Base-by-base conservation (phyloP, 371 early-diverging fungal species). In the Rhizopus stolonifer region DNA sequence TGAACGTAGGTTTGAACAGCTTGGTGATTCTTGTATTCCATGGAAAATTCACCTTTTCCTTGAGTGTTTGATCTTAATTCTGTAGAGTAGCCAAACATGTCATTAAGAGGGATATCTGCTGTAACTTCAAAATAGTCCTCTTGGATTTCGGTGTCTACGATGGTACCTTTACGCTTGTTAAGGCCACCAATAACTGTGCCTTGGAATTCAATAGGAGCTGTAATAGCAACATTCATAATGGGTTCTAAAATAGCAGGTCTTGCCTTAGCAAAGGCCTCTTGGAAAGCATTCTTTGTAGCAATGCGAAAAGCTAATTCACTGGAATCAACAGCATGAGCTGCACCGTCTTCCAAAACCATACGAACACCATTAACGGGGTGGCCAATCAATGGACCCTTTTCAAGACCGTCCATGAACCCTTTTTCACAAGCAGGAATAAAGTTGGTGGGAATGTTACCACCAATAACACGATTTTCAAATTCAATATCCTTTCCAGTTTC, bases 21-120 rank as follows among this genome's bases (percentile, higher is more conserved):
- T 47, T 79, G 76, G 72, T 98, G 96, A 39, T 83, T 75, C 77
- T 89, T 86, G 81, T 96, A 96, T 78, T 94, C 96, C 99, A 98
- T 98, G 46, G 91, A 77, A 79, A 95, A 98, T 79, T 97, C 97
- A 46, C 99, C 99, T 84, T 97, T 98, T 58, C 99, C 98, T 60
- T 95, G 92, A 21, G 96, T 95, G 46, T 89, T 83, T 21, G 92
- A 89, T 53, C 99, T 84, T 58, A 98, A 80, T 70, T 97, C 97
- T 13, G 94, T 92, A 29, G 31, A 29, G 31, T 29, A 29, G 4
- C 31, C 4, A 29, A 29, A 29, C 31, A 4, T 29, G 10, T 29
- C 31, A 29, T 7, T 29, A 29, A 98, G 68, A 6, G 96, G 90
- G 25, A 94, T 92, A 60, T 94, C 90, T 38, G 92, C 91, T 22